These are phyloP conservation scores for Daedaleopsis sinensis DNA, from an alignment of 768 basidiomycete genomes.

Conservation along the genomic window DNA sequence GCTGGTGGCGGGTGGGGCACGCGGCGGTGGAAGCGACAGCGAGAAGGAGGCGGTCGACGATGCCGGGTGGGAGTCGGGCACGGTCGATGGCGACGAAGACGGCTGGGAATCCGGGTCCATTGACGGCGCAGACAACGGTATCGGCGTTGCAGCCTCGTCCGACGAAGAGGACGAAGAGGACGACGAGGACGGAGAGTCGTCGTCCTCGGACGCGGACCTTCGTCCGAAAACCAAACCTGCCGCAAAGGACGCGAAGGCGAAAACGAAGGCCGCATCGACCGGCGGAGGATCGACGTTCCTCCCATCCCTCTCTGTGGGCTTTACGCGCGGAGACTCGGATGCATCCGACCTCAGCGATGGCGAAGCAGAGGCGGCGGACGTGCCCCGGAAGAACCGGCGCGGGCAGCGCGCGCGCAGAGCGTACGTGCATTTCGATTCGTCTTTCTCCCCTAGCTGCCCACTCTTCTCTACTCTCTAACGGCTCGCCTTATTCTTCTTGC, in stretches of 20 bases:
- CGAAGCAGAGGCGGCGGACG: constrained; percentile 50
- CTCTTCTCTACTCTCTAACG: no score
- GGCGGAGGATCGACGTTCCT: constrained; percentile 67
- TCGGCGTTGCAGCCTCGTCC: constrained; percentile 21
- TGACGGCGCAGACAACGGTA: constrained; percentile 20
- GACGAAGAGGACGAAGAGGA: constrained; percentile 26
- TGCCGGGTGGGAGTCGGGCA: constrained; percentile 59
- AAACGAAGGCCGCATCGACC: constrained; percentile 21
- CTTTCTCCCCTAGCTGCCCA: neutral
- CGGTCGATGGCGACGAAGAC: constrained; percentile 34
- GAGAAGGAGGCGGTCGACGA: constrained; percentile 32
- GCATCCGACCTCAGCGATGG: constrained; percentile 77
- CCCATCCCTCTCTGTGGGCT: constrained; percentile 88
- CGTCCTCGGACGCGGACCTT: constrained; percentile 8
- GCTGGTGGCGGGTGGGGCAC: neutral
- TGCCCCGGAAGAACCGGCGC: constrained; percentile 71
- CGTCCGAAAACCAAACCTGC: constrained; percentile 15
- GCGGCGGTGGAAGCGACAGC: constrained; percentile 42
- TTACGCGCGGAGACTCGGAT: constrained; percentile 75
- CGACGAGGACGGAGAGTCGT: constrained; percentile 21
- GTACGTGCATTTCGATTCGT: constrained; percentile 54
- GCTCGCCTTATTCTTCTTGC: constrained; percentile 8
- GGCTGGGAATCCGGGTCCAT: constrained; percentile 38
- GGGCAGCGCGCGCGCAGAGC: constrained; percentile 94
- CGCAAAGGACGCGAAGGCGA: constrained; percentile 21